Base-by-base conservation (phyloP, 495 filamentous ascomycete genomes). In the Penicillium fimorum region DNA sequence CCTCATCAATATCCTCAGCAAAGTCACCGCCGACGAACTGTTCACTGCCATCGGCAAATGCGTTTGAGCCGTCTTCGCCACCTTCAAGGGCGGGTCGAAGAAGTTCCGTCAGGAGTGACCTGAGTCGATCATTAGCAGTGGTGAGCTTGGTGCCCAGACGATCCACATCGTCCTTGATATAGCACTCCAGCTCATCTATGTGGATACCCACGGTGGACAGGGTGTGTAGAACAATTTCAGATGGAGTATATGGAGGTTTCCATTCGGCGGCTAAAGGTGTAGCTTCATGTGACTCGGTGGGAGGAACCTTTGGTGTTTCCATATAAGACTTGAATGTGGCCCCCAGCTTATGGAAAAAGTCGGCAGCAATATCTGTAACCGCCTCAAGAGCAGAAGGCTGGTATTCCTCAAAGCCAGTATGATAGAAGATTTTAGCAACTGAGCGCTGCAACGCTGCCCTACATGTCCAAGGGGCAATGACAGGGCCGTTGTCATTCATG, bases 21-120 rank as follows among this genome's bases (percentile, higher is more conserved):
- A 97, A 99, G 66, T 97, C 93, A 48, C 94, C 94, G 37, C 89
- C 89, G 49, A 97, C 84, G 63, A 99, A 99, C 70, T 97, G 93
- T 60, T 99, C 94, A 64, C 91, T 96, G 55, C 92, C 93, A 65
- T 99, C 94, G 56, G 92, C 86, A 75, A 99, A 99, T 1, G 91
- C 89, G 56, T 85, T 87, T 5, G 87, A 90, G 18, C 95, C 94
- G 67, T 97, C 95, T 30, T 86, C 85, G 46, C 87, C 87, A 33
- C 76, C 84, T 64, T 93, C 80, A 22, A 97, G 84, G 47, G 92
- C 94, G 44, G 94, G 94, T 17, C 94, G 91, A 32, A 97, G 79
- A 18, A 97, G 83, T 62, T 99, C 94, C 29, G 91, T 84, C 37
- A 96, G 81, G 69, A 97, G 87, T 8, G 84, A 82, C 65, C 89